Conservation (phyloP, 2,329 filamentous ascomycete species). For the Sporothrix mexicana region DNA sequence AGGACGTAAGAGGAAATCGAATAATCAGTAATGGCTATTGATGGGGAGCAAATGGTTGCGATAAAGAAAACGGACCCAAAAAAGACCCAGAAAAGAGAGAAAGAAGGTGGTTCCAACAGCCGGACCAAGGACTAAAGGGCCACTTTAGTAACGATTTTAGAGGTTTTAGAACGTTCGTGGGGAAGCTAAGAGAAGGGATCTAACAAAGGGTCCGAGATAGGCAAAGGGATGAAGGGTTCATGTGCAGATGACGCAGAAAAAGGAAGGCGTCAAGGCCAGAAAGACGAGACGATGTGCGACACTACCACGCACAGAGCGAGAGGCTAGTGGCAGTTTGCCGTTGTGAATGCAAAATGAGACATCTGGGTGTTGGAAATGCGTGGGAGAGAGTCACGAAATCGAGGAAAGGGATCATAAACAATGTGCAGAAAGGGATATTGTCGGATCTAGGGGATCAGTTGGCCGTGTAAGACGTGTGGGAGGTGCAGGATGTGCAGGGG, state of each 20-base stretch:
- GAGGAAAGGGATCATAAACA: too few relatives aligned
- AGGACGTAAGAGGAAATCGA: constrained; percentile 31
- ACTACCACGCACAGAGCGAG: background rate
- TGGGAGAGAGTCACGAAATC: background rate
- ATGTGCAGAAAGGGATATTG: background rate
- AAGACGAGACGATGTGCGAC: constrained; percentile 3
- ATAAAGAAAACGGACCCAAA: constrained; percentile 1
- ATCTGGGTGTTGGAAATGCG: background rate
- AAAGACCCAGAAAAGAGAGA: background rate
- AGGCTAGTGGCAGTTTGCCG: background rate
- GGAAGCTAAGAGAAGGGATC: constrained; percentile 25
- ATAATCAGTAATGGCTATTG: constrained; percentile 28
- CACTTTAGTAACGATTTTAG: background rate
- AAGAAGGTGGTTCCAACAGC: constrained; percentile 18
- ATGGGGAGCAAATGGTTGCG: background rate
- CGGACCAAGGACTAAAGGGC: constrained; percentile 8
- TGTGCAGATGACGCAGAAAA: constrained; percentile 9
- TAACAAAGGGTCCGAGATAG: constrained; percentile 32
- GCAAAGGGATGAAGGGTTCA: constrained; percentile 17
- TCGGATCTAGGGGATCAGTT: background rate
- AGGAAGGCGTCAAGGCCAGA: background rate
- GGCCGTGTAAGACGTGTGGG: background rate
- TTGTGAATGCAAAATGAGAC: background rate
- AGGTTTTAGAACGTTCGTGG: constrained; percentile 14
- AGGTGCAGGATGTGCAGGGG: background rate